Conservation (phyloP, 2,329 filamentous ascomycete species). For the Aspergillus phoenicis region DNA sequence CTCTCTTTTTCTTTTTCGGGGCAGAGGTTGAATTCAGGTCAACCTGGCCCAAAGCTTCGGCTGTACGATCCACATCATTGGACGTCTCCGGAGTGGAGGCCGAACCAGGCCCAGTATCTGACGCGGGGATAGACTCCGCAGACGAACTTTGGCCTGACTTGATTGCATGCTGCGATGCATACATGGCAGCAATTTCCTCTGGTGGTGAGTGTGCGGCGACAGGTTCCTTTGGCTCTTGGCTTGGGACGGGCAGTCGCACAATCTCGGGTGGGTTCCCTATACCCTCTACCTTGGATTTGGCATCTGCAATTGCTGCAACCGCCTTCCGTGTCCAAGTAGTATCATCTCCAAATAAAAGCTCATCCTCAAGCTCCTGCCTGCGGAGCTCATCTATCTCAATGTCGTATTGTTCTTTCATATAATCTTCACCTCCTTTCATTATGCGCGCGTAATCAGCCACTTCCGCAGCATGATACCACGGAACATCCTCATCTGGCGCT, state of each 20-base stretch:
- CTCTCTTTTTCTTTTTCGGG: conserved; percentile 30
- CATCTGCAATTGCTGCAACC: conserved; percentile 69
- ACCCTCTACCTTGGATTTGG: conserved; percentile 72
- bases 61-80: conserved; percentile 26
- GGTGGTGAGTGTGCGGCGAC: conserved; percentile 53
- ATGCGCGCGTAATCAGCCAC: conserved; percentile 92
- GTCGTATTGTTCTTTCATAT: conserved; percentile 81
- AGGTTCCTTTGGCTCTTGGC: conserved; percentile 50
- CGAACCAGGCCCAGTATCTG: conserved; percentile 12
- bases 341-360: conserved; percentile 88
- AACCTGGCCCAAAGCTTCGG: conserved; percentile 29
- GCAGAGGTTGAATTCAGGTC: conserved; percentile 21
- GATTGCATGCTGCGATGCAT: conserved; percentile 51
- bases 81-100: conserved; percentile 17
- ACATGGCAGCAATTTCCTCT: conserved; percentile 55
- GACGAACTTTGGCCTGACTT: conserved; percentile 48
- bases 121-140: conserved; percentile 23
- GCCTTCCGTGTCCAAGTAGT: conserved; percentile 91
- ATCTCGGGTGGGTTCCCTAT: conserved; percentile 66
- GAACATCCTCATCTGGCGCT: conserved; percentile 72
- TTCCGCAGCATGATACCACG: conserved; percentile 93
- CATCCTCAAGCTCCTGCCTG: conserved; percentile 82
- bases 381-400: conserved; percentile 74
- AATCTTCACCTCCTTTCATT: conserved; percentile 89
- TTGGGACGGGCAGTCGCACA: conserved; percentile 54